Conservation (phyloP, 2,329 filamentous ascomycete species). For the Sarocladium kiliense region DNA sequence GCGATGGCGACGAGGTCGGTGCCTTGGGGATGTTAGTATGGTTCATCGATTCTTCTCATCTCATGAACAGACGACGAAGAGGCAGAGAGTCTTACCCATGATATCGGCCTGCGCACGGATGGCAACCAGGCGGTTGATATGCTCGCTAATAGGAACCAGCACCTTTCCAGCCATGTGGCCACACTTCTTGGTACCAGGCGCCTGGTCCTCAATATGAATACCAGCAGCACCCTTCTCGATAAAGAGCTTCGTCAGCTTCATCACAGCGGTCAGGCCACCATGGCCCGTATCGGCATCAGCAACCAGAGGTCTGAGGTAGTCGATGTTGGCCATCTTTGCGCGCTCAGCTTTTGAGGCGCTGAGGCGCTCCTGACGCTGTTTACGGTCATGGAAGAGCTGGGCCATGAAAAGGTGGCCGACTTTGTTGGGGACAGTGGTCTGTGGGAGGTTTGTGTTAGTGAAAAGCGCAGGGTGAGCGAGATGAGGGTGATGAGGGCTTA, state of each 20-base stretch:
- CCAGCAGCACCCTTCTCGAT: constrained; percentile 94
- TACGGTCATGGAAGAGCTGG: constrained; percentile 98
- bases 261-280: constrained; percentile 94
- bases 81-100: constrained; percentile 60
- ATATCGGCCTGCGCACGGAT: constrained; percentile 98
- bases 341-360: constrained; percentile 70
- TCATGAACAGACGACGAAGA: neutral
- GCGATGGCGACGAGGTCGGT: constrained; percentile 85
- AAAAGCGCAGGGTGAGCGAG: neutral
- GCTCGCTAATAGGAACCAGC: constrained; percentile 91
- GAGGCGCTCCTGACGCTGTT: constrained; percentile 93
- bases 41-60: neutral
- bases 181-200: constrained; percentile 98
- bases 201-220: constrained; percentile 98
- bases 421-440: constrained; percentile 98
- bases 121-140: constrained; percentile 95
- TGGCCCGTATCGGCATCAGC: constrained; percentile 97
- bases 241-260: constrained; percentile 99
- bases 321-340: constrained; percentile 68
- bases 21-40: constrained; percentile 39
- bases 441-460: too few species aligned
- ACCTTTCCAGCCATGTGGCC: constrained; percentile 99
- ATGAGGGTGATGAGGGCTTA: constrained; percentile 33
- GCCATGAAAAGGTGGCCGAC: constrained; percentile 97
- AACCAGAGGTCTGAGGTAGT: constrained; percentile 93